phyloP scores from a whole-genome alignment of 1,139 yeast genomes.

The Taiozyma sp. region DNA sequence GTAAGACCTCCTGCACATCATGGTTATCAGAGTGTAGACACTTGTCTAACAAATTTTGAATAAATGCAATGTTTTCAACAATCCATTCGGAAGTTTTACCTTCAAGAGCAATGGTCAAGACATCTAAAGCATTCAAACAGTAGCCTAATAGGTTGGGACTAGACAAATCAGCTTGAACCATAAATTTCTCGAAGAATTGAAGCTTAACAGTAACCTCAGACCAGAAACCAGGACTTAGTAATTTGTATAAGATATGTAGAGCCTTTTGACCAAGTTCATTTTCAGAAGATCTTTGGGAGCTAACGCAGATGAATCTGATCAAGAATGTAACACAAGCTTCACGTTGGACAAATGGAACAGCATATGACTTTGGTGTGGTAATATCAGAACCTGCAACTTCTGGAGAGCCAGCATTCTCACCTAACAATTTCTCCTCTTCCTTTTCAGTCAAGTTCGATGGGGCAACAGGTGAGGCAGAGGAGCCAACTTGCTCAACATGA shows the following conservation, averaged over 20 bases:
- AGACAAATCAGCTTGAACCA: conserved; percentile 72
- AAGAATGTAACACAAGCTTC: conserved; percentile 92
- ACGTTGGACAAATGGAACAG: conserved; percentile 73
- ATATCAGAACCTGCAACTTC: conserved; percentile 21
- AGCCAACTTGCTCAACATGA: conserved; percentile 8
- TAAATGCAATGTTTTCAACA: conserved; percentile 56
- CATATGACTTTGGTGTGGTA: conserved; percentile 33
- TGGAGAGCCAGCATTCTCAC: conserved; percentile 7
- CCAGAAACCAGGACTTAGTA: conserved; percentile 76
- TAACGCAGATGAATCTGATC: conserved; percentile 82
- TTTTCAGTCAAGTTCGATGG: conserved; percentile 13
- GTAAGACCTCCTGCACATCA: conserved; percentile 78
- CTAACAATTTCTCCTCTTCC: conserved; percentile 17
- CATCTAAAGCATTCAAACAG: conserved; percentile 88
- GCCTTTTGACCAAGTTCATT: conserved; percentile 81
- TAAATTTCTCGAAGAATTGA: conserved; percentile 80
- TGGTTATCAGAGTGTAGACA: conserved; percentile 80
- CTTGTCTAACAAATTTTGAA: conserved; percentile 75
- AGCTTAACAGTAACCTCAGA: conserved; percentile 81
- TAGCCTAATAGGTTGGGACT: conserved; percentile 57
- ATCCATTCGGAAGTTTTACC: conserved; percentile 80
- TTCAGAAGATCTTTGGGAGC: conserved; percentile 82
- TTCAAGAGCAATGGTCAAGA: conserved; percentile 77
- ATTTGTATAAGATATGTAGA: conserved; percentile 64
- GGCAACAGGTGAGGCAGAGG: conserved; percentile 11